A percentile compares a stretch with the other conserved stretches of the same genome.
Evolutionary conservation across 257 asterid species (phyloP).

Genomic region (Solanum gandarillasii): DNA sequence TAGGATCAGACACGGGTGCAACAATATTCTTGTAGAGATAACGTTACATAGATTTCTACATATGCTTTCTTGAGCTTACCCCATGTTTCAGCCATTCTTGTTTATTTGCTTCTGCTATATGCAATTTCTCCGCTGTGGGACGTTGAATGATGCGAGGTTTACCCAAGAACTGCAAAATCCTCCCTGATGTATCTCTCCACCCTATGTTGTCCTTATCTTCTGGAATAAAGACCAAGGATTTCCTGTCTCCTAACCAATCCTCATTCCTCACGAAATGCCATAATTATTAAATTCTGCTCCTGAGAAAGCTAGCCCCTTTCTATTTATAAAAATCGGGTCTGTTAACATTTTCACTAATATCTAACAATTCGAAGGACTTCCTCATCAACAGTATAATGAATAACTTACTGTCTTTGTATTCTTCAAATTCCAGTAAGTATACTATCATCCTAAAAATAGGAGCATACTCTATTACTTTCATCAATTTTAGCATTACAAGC

Average conservation of each 20-base stretch:
- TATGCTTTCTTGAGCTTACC: background rate
- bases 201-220: background rate
- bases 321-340: background rate
- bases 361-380: background rate
- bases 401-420: background rate
- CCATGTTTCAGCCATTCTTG: background rate
- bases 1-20: background rate
- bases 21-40: background rate
- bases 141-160: background rate
- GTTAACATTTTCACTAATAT: background rate
- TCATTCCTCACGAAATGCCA: background rate
- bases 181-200: background rate
- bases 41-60: background rate
- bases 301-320: background rate
- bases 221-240: background rate
- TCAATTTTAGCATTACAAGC: background rate
- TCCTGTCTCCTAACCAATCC: background rate
- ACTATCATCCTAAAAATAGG: background rate
- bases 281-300: background rate
- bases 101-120: background rate
- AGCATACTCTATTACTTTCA: background rate
- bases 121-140: background rate
- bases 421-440: background rate
- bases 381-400: background rate
- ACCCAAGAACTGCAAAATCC: background rate